A percentile compares a stretch with the other conserved stretches of the same genome.
phyloP scores from a whole-genome alignment of 306 rosid species.

The Cucurbita pepo region DNA sequence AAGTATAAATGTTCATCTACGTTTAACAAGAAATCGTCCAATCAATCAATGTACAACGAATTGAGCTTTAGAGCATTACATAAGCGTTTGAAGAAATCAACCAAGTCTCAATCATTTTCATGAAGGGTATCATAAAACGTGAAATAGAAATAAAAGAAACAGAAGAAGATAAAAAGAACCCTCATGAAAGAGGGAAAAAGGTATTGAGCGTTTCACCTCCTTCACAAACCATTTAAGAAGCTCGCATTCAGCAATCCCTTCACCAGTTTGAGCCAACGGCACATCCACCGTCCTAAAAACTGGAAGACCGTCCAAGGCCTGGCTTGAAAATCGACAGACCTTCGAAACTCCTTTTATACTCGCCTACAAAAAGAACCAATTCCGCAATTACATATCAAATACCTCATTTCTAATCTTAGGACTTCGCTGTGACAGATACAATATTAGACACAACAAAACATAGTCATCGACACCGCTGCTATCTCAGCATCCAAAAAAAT shows the following conservation, averaged over 20 bases:
- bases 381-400: neutral
- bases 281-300: slow-evolving; percentile 44
- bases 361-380: slow-evolving; percentile 19
- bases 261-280: slow-evolving; percentile 94
- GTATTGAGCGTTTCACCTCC: slow-evolving; percentile 34
- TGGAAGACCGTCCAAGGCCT: slow-evolving; percentile 22
- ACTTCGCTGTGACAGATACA: neutral
- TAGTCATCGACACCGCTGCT: neutral
- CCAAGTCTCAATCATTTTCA: neutral
- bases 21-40: neutral
- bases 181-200: neutral
- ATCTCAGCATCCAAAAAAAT: neutral
- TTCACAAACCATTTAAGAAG: slow-evolving; percentile 91
- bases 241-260: slow-evolving; percentile 96
- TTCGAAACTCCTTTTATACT: slow-evolving; percentile 8
- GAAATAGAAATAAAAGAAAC: neutral
- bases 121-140: neutral
- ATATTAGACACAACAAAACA: neutral
- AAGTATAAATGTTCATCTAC: neutral
- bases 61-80: neutral
- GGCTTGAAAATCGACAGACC: slow-evolving; percentile 37
- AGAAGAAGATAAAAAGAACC: neutral
- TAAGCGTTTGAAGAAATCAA: neutral
- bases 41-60: neutral
- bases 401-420: neutral